phyloP scores from a whole-genome alignment of 768 basidiomycete species.

The Astraeus odoratus region DNA sequence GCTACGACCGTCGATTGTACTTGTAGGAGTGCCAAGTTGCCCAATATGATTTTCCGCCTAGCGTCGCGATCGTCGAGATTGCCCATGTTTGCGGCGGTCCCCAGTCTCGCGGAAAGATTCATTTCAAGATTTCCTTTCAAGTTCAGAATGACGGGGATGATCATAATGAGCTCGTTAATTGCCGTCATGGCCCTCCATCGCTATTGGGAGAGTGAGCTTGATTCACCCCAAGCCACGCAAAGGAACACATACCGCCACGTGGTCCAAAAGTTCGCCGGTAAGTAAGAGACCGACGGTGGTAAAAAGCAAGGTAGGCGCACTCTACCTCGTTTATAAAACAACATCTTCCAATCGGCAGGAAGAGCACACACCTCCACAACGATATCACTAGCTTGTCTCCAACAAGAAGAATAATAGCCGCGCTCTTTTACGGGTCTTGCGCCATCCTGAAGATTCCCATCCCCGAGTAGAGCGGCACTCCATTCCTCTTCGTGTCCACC shows the following conservation, averaged over 20 bases:
- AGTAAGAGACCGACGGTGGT: slow-evolving; percentile 81
- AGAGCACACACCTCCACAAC: slow-evolving; percentile 57
- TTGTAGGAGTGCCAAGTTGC: slow-evolving; percentile 83
- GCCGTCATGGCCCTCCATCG: slow-evolving; percentile 84
- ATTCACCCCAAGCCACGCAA: slow-evolving; percentile 4
- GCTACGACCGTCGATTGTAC: slow-evolving; percentile 91
- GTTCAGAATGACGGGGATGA: slow-evolving; percentile 90
- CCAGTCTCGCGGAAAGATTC: slow-evolving; percentile 94
- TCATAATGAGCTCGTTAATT: slow-evolving; percentile 94
- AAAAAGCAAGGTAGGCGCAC: slow-evolving; percentile 79
- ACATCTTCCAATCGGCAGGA: neutral
- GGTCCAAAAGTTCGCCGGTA: slow-evolving; percentile 85
- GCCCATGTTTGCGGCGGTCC: slow-evolving; percentile 91
- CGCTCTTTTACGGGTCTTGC: slow-evolving; percentile 15
- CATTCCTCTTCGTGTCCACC: slow-evolving; percentile 35
- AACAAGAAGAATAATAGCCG: slow-evolving; percentile 23
- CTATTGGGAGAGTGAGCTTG: slow-evolving; percentile 32
- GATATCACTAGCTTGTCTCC: slow-evolving; percentile 55
- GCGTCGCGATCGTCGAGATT: slow-evolving; percentile 68
- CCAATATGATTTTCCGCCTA: slow-evolving; percentile 62
- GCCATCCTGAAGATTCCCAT: slow-evolving; percentile 23
- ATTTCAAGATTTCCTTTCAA: slow-evolving; percentile 99
- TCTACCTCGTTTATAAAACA: slow-evolving; percentile 38
- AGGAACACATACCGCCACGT: slow-evolving; percentile 64
- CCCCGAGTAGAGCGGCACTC: slow-evolving; percentile 38